Conservation (phyloP, 371 early-diverging fungal genomes). For the Cokeromyces recurvatus region DNA sequence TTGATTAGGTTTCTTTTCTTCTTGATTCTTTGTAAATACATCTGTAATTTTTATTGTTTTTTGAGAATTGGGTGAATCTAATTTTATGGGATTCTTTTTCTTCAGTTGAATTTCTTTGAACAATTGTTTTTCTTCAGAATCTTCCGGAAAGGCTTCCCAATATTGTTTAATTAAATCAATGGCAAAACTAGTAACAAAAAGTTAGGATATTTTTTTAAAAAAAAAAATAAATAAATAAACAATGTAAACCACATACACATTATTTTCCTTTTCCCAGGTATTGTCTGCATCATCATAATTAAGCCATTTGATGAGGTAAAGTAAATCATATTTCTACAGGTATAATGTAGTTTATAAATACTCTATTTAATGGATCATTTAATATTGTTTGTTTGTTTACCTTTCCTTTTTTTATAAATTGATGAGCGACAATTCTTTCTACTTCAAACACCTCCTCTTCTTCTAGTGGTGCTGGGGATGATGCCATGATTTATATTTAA, state of each 20-base stretch:
- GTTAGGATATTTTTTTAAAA: too few species aligned
- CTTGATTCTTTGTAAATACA: too few species aligned
- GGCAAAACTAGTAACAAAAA: slow-evolving; percentile 5
- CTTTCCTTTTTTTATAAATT: slow-evolving; percentile 1
- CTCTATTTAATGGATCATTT: too few species aligned
- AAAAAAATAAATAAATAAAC: background rate
- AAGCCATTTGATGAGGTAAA: slow-evolving; percentile 40
- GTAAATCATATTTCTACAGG: background rate
- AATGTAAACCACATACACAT: slow-evolving; percentile 23
- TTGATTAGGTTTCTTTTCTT: too few species aligned
- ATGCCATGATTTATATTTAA: too few species aligned
- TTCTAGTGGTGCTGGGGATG: too few species aligned
- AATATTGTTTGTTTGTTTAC: background rate
- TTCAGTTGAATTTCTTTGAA: slow-evolving; percentile 1
- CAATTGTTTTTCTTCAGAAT: slow-evolving; percentile 1
- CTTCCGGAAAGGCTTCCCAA: slow-evolving; percentile 4
- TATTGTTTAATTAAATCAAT: slow-evolving; percentile 8
- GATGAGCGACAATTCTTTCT: slow-evolving; percentile 25
- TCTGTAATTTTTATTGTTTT: too few species aligned
- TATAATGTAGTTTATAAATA: too few species aligned
- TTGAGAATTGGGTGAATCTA: too few species aligned
- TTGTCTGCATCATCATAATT: slow-evolving; percentile 28
- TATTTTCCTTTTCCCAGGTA: slow-evolving; percentile 37
- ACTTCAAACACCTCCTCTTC: slow-evolving; percentile 32
- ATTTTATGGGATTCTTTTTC: slow-evolving; percentile 5